These are phyloP conservation scores for Penicillium sp. DNA, from an alignment of 2,329 filamentous ascomycete genomes.

Conservation along the genomic window DNA sequence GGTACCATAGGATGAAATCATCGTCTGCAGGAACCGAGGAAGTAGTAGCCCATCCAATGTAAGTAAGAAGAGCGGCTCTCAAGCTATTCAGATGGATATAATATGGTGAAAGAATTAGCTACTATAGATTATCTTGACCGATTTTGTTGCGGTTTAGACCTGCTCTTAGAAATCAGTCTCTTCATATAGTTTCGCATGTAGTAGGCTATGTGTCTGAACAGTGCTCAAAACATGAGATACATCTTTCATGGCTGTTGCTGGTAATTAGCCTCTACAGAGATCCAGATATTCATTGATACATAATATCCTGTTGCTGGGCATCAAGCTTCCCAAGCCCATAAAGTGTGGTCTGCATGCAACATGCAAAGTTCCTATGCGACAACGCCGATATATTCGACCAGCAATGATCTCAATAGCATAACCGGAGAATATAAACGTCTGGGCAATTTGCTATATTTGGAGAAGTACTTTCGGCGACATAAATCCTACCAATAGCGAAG, in stretches of 20 bases:
- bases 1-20: not conserved
- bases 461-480: not conserved
- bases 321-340: not conserved
- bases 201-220: no score
- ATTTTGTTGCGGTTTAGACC: no score
- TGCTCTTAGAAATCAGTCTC: no score
- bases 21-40: not conserved
- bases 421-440: not conserved
- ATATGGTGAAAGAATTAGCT: not conserved
- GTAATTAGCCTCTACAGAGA: no score
- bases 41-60: not conserved
- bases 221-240: no score
- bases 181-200: no score
- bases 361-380: not conserved
- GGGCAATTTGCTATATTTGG: not conserved
- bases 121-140: no score
- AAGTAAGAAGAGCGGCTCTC: not conserved
- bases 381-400: not conserved
- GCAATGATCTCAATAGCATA: not conserved
- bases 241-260: no score
- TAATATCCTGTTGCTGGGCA: not conserved
- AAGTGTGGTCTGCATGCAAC: no score
- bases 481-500: not conserved
- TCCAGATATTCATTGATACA: no score
- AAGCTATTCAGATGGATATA: not conserved